Evolutionary conservation across 805 yeast species (phyloP).

Genomic region (Kodamaea jinghongensis): DNA sequence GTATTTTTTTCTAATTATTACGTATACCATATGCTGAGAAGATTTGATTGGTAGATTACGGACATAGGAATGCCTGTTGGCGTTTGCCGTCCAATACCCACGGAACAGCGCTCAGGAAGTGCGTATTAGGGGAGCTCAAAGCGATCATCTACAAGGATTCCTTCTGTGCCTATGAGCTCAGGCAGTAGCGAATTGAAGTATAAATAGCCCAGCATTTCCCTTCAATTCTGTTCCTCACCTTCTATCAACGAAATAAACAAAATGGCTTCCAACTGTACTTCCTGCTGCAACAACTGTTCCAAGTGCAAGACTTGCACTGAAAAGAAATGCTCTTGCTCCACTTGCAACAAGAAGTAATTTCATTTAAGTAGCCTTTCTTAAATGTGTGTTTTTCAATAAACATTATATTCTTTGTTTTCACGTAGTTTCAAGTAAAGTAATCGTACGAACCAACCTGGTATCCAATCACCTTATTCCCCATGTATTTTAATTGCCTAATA

Average conservation of each 20-base stretch:
- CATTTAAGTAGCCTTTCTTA: neutral
- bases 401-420: too few species aligned
- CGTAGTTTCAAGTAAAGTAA: too few species aligned
- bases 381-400: neutral
- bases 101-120: too few species aligned
- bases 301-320: constrained; percentile 13
- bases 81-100: too few species aligned
- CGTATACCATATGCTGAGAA: too few species aligned
- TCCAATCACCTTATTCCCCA: too few species aligned
- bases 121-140: neutral
- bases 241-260: neutral
- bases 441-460: too few species aligned
- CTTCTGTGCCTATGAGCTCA: neutral
- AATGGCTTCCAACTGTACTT: constrained; percentile 12
- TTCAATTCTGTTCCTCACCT: neutral
- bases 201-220: neutral
- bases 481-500: too few species aligned
- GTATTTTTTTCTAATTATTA: too few species aligned
- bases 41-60: too few species aligned
- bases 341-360: constrained; percentile 12
- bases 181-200: neutral
- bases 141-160: neutral
- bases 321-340: constrained; percentile 11
- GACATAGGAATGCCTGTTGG: too few species aligned
- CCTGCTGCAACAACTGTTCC: constrained; percentile 14